A percentile compares a stretch with the other conserved stretches of the same genome.
Conservation (phyloP, 257 asterid genomes). For the Penstemon davidsonii region DNA sequence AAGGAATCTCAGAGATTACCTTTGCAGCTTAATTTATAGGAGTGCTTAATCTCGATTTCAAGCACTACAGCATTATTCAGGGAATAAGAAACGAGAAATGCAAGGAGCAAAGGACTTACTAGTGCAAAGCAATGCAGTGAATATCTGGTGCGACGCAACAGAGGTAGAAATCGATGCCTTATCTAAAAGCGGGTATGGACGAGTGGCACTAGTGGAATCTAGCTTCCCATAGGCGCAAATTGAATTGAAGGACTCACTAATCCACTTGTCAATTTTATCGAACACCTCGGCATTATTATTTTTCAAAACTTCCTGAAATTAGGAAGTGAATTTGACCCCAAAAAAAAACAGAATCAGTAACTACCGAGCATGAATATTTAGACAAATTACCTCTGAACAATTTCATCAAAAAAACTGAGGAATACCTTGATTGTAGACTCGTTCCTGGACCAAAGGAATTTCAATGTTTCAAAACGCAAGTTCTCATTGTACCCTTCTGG, state of each 20-base stretch:
- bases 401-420: background rate
- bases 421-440: constrained; percentile 67
- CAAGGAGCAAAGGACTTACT: constrained; percentile 50
- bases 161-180: constrained; percentile 33
- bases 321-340: background rate
- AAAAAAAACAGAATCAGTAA: background rate
- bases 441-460: constrained; percentile 58
- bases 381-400: background rate
- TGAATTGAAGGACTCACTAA: constrained; percentile 53
- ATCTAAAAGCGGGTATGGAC: constrained; percentile 55
- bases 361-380: too few species aligned
- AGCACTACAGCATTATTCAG: background rate
- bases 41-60: background rate
- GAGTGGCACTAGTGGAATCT: constrained; percentile 39
- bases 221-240: constrained; percentile 44
- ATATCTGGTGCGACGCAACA: constrained; percentile 54
- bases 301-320: constrained; percentile 66
- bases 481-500: constrained; percentile 27
- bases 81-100: constrained; percentile 7
- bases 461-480: constrained; percentile 55
- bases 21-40: constrained; percentile 6
- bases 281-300: constrained; percentile 61
- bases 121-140: constrained; percentile 73
- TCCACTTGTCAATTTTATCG: constrained; percentile 66
- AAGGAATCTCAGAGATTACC: constrained; percentile 7